These are phyloP conservation scores for Cryptococcus sp. DNA, from an alignment of 1,284 basidiomycete species.

Conservation along the genomic window DNA sequence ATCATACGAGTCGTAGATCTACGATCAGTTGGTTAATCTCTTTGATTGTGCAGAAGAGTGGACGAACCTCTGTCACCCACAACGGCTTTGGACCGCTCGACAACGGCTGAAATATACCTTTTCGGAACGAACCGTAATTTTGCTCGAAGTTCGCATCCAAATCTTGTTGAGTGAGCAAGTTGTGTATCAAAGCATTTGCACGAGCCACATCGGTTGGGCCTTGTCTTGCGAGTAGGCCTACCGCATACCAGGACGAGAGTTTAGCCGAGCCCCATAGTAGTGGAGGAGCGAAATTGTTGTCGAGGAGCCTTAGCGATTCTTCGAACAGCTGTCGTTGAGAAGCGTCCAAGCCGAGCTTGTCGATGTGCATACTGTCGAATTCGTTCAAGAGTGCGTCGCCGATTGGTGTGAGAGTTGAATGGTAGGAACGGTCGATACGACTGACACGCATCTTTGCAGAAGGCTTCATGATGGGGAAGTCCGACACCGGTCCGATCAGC, in stretches of 20 bases:
- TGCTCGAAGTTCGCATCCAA: slow-evolving; percentile 7
- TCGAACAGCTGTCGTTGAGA: slow-evolving; percentile 3
- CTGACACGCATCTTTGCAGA: no score
- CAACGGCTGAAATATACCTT: background rate
- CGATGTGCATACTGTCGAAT: background rate
- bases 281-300: slow-evolving; percentile 8
- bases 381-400: background rate
- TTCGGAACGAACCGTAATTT: slow-evolving; percentile 8
- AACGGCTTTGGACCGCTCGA: slow-evolving; percentile 7
- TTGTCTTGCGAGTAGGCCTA: slow-evolving; percentile 14
- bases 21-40: background rate
- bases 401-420: background rate
- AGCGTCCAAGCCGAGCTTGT: background rate
- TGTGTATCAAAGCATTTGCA: slow-evolving; percentile 10
- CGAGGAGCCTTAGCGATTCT: slow-evolving; percentile 6
- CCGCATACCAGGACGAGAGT: slow-evolving; percentile 16
- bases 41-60: background rate
- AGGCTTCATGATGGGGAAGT: no score
- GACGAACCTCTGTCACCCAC: background rate
- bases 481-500: no score
- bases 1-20: slow-evolving; percentile 21
- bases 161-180: slow-evolving; percentile 8
- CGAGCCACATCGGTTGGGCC: slow-evolving; percentile 4
- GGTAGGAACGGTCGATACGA: background rate
- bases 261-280: slow-evolving; percentile 8